Evolutionary conservation across 2,329 filamentous ascomycete genomes (phyloP).

Genomic region (Aspergillus pseudoviridinutans): DNA sequence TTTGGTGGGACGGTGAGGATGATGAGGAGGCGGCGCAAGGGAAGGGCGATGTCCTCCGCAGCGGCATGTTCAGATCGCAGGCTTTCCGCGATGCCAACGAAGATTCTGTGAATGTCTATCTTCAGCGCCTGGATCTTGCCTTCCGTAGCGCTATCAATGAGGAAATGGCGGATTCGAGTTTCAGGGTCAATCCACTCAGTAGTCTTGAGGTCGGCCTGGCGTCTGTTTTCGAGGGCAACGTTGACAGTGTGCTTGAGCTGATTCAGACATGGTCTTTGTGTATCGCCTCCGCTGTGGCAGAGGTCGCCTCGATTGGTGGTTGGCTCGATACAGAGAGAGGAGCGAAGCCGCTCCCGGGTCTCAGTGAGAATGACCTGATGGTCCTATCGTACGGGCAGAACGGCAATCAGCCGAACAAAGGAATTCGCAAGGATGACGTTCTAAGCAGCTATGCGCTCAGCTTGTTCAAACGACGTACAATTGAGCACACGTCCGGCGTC

Average conservation of each 20-base stretch:
- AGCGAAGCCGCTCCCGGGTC: slow-evolving; percentile 57
- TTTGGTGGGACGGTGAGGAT: slow-evolving; percentile 88
- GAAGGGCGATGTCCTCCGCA: slow-evolving; percentile 9
- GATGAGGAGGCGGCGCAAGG: slow-evolving; percentile 43
- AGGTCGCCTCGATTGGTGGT: slow-evolving; percentile 75
- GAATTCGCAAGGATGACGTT: slow-evolving; percentile 73
- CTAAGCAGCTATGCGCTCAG: slow-evolving; percentile 71
- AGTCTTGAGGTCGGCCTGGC: slow-evolving; percentile 77
- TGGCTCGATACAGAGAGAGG: slow-evolving; percentile 68
- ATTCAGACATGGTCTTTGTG: slow-evolving; percentile 77
- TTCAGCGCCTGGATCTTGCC: slow-evolving; percentile 66
- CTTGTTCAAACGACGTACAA: slow-evolving; percentile 41
- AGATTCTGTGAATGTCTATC: slow-evolving; percentile 63
- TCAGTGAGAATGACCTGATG: slow-evolving; percentile 77
- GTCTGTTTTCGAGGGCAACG: slow-evolving; percentile 76
- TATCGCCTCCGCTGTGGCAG: slow-evolving; percentile 71
- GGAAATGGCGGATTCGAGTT: slow-evolving; percentile 56
- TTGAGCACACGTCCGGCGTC: slow-evolving; percentile 33
- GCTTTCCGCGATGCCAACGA: slow-evolving; percentile 43
- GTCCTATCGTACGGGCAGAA: slow-evolving; percentile 68
- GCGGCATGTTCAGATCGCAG: slow-evolving; percentile 36
- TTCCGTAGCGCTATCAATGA: slow-evolving; percentile 64
- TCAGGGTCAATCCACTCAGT: slow-evolving; percentile 72
- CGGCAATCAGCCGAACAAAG: slow-evolving; percentile 40
- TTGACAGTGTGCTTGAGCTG: slow-evolving; percentile 70